These are phyloP conservation scores for Ogataea minuta DNA, from an alignment of 805 yeast species.

Conservation along the genomic window DNA sequence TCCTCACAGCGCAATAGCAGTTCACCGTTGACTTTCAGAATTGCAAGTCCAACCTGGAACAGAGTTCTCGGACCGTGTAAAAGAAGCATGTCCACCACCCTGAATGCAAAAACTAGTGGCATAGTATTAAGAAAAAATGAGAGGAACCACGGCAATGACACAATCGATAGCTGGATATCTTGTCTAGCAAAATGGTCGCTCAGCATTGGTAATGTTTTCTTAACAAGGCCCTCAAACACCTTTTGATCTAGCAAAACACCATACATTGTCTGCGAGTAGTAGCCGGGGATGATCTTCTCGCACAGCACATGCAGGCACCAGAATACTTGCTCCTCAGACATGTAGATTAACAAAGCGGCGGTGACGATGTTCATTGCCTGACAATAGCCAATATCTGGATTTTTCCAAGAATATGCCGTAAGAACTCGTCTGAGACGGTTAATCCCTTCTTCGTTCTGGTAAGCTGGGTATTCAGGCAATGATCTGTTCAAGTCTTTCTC, in stretches of 20 bases:
- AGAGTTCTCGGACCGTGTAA: constrained; percentile 85
- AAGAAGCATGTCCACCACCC: constrained; percentile 88
- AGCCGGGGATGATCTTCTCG: constrained; percentile 88
- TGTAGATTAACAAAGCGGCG: constrained; percentile 74
- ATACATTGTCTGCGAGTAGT: constrained; percentile 95
- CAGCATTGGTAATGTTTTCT: constrained; percentile 82
- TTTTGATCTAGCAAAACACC: constrained; percentile 93
- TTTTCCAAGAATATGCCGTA: constrained; percentile 94
- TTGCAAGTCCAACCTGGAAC: constrained; percentile 91
- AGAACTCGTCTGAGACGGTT: constrained; percentile 79
- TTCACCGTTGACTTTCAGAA: constrained; percentile 86
- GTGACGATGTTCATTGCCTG: constrained; percentile 97
- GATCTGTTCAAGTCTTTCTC: constrained; percentile 95
- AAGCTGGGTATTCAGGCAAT: constrained; percentile 93
- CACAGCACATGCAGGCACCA: constrained; percentile 85
- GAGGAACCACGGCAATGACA: constrained; percentile 94
- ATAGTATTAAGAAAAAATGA: constrained; percentile 86
- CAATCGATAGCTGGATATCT: constrained; percentile 90
- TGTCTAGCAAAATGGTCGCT: constrained; percentile 76
- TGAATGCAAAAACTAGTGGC: constrained; percentile 91
- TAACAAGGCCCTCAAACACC: constrained; percentile 88
- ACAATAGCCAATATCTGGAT: constrained; percentile 96
- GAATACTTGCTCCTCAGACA: constrained; percentile 96
- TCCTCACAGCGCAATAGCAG: constrained; percentile 75
- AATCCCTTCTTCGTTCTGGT: constrained; percentile 84